Base-by-base conservation (phyloP, 768 basidiomycete genomes). In the Polyporus arcularius region DNA sequence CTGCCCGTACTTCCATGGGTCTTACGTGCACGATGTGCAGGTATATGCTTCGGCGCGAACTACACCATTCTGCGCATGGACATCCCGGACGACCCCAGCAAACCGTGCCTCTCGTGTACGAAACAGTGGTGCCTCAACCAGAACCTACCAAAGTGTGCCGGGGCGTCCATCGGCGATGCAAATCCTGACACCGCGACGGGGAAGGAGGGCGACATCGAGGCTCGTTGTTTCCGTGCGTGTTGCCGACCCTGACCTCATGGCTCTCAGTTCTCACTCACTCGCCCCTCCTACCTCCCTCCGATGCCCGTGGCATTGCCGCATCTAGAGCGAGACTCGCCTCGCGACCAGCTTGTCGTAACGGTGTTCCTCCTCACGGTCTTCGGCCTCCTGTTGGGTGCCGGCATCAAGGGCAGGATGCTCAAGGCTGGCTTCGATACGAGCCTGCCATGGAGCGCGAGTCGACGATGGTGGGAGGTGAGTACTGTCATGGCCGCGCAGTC, bases 91-190 rank as follows among this genome's bases (percentile, higher is more conserved):
- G 88, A 90, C 68, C 90, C 92, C 2, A 85, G 85, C 16, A 93
- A 96, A 73, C 94, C 95, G 9, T 97, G 95, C 73, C 80, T 94
- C 28, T 90, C 92, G 5, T 97, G 95, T 72, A 96, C 94, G 10
- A 93, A 94, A 70, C 90, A 94, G 70, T 97, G 95, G 91, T 97
- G 95, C 76, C 78, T 95, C 57, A 92, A 96, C 71, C 95, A 93
- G 74, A 92, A 94, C 69, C 79, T 97, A 40, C 78, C 82, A 15
- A 96, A 94, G 46, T 96, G 92, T 72, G 82, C 83, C 10, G 89
- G 89, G 30, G 92, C 92, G 49, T 82, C 84, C 52, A 76, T 96
- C 54, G 95, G 94, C 28, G 91, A 94, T 68, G 87, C 90, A 26
- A 85, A 97, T 74, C 92, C 92, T 30, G 95, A 97, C 74, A 94